phyloP scores from a whole-genome alignment of 371 early-diverging fungal species.

The Umbelopsis sp. region DNA sequence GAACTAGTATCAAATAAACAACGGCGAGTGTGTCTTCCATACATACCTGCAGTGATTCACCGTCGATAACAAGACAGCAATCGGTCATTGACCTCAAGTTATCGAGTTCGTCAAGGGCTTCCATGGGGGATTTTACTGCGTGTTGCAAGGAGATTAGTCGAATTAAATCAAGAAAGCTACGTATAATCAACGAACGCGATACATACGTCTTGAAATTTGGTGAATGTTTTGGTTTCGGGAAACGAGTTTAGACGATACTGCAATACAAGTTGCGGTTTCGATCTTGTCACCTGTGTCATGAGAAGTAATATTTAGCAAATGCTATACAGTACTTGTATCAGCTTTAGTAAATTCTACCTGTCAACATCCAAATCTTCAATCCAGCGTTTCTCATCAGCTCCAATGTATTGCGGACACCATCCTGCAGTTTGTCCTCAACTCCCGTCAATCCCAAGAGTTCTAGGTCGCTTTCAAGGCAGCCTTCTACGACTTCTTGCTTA shows the following conservation, averaged over 20 bases:
- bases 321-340: too few relatives aligned
- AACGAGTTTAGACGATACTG: slow-evolving; percentile 92
- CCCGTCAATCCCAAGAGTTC: slow-evolving; percentile 97
- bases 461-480: slow-evolving; percentile 83
- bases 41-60: slow-evolving; percentile 82
- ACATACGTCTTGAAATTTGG: slow-evolving; percentile 68
- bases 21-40: not conserved
- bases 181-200: not conserved
- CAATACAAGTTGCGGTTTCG: slow-evolving; percentile 99
- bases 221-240: slow-evolving; percentile 87
- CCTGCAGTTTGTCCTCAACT: slow-evolving; percentile 99
- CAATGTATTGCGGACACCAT: slow-evolving; percentile 91
- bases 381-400: slow-evolving; percentile 97
- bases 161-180: too few relatives aligned
- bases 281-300: slow-evolving; percentile 90
- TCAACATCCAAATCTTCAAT: slow-evolving; percentile 99
- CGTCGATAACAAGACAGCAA: slow-evolving; percentile 96
- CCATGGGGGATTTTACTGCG: slow-evolving; percentile 59
- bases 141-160: not conserved
- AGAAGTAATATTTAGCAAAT: not conserved
- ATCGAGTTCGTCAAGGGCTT: slow-evolving; percentile 72
- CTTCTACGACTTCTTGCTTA: slow-evolving; percentile 72
- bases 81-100: slow-evolving; percentile 63
- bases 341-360: slow-evolving; percentile 43
- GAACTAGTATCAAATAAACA: not conserved